Evolutionary conservation across 2,329 filamentous ascomycete species (phyloP).

Genomic region (Triangularia setosa): DNA sequence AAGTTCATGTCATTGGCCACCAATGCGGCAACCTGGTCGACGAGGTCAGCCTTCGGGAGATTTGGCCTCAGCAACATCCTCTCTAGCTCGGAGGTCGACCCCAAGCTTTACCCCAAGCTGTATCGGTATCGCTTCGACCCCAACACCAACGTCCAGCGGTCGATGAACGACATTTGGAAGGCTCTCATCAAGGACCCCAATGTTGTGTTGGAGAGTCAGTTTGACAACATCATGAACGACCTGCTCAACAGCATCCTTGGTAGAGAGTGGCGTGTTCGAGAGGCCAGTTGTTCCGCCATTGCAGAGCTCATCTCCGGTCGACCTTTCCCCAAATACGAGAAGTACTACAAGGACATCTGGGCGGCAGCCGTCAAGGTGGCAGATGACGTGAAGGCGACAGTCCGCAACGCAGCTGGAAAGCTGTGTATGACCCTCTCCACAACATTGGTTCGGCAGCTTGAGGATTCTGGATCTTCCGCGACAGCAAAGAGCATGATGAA

Average conservation of each 20-base stretch:
- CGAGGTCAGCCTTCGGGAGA: slow-evolving; percentile 89
- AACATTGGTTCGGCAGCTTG: slow-evolving; percentile 78
- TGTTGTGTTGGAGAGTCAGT: slow-evolving; percentile 72
- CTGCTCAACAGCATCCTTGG: slow-evolving; percentile 80
- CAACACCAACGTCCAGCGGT: slow-evolving; percentile 84
- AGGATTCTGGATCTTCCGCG: slow-evolving; percentile 68
- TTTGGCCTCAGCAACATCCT: slow-evolving; percentile 91
- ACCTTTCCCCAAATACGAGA: slow-evolving; percentile 71
- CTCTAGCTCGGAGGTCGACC: slow-evolving; percentile 81
- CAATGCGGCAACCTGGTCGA: slow-evolving; percentile 95
- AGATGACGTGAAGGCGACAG: slow-evolving; percentile 92
- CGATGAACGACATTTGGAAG: slow-evolving; percentile 98
- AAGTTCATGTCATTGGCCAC: slow-evolving; percentile 97
- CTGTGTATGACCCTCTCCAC: slow-evolving; percentile 82
- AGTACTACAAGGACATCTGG: slow-evolving; percentile 83
- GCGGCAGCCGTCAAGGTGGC: slow-evolving; percentile 81
- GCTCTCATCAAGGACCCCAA: slow-evolving; percentile 87
- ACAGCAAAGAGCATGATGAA: slow-evolving; percentile 76
- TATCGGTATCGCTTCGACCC: slow-evolving; percentile 95
- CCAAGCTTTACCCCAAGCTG: slow-evolving; percentile 91
- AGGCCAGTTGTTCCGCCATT: slow-evolving; percentile 88
- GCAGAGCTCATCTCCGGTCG: slow-evolving; percentile 82
- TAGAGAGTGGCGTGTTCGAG: slow-evolving; percentile 87
- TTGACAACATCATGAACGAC: slow-evolving; percentile 85
- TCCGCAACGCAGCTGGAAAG: slow-evolving; percentile 73